Base-by-base conservation (phyloP, 2,329 filamentous ascomycete genomes). In the Fusarium sp. region DNA sequence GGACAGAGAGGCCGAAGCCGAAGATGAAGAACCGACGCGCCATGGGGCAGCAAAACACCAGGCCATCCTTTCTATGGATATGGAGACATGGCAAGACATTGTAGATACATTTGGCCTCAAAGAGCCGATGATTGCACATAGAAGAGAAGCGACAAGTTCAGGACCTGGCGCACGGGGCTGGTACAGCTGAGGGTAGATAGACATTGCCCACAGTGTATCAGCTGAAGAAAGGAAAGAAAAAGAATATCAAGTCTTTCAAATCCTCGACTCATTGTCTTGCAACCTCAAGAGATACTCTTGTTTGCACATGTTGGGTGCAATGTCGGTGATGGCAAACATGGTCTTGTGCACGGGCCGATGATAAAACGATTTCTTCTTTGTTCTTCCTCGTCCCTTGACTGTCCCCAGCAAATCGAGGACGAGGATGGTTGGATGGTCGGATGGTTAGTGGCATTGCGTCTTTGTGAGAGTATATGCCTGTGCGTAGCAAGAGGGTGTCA, bases 51-150 rank as follows among this genome's bases (percentile, higher is more conserved):
- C 88, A 61, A 89, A 92, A 71, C 91, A 96, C 66, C 96, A 99
- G 79, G 92, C 94, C 14, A 90, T 99, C 22, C 88, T 98, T 76
- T 90, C 92, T 14, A 87, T 99, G 65, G 94, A 98, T 71, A 96
- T 94, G 83, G 84, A 87, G 2, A 92, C 87, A 0, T 99, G 95
- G 95, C 83, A 88, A 70, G 87, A 92, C 20, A 84, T 97, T 44
- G 90, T 97, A 48, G 79, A 91, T 11, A 88, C 87, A 0, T 96
- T 94, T 74, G 82, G 90, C 26, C 93, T 98, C 68, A 86, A 82
- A n/a, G 84, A 93, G 67, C 84, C 92, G 2, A 90, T 97, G 79
- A 98, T 99, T 65, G 87, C 90, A n/a, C 92, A 97, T 77, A 87
- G 96, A 17, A 81, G 87, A 65, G 89, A 93, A 66, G 81, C 86